Evolutionary conservation across 108 stramenopile genomes (phyloP).

Genomic region (Cyclostephanos tholiformis): DNA sequence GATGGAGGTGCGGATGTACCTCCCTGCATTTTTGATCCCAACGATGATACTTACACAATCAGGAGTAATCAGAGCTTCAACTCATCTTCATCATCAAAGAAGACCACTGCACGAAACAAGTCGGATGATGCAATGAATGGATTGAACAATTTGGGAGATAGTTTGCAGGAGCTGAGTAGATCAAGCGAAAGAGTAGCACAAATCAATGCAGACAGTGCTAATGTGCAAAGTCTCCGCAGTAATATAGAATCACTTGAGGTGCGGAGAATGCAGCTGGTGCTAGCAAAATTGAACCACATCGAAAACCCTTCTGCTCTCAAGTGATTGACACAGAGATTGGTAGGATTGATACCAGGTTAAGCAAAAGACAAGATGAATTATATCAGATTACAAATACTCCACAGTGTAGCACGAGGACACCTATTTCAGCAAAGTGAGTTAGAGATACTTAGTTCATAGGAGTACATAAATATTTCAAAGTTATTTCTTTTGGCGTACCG

Average conservation of each 20-base stretch:
- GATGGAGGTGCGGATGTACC: not conserved
- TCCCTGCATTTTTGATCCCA: not conserved
- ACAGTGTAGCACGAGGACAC: not conserved
- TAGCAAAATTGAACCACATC: not conserved
- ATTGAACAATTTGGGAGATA: not conserved
- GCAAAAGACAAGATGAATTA: not conserved
- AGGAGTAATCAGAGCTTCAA: too few relatives aligned
- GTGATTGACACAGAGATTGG: not conserved
- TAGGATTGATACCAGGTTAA: not conserved
- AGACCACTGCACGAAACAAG: not conserved
- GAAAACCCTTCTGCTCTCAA: not conserved
- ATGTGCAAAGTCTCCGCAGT: not conserved
- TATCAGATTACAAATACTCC: not conserved
- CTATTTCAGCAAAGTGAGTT: not conserved
- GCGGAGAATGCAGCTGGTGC: not conserved
- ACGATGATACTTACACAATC: not conserved
- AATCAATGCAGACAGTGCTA: not conserved
- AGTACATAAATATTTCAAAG: not conserved
- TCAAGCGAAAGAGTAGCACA: not conserved
- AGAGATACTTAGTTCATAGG: not conserved
- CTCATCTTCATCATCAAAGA: not conserved
- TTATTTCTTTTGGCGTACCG: too few relatives aligned
- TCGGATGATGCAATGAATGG: not conserved
- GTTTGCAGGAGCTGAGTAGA: not conserved
- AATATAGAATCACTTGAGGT: not conserved